Percentiles rank a stretch among this genome's conserved stretches.
phyloP scores from a whole-genome alignment of 345 rosid species.

The Punica granatum region DNA sequence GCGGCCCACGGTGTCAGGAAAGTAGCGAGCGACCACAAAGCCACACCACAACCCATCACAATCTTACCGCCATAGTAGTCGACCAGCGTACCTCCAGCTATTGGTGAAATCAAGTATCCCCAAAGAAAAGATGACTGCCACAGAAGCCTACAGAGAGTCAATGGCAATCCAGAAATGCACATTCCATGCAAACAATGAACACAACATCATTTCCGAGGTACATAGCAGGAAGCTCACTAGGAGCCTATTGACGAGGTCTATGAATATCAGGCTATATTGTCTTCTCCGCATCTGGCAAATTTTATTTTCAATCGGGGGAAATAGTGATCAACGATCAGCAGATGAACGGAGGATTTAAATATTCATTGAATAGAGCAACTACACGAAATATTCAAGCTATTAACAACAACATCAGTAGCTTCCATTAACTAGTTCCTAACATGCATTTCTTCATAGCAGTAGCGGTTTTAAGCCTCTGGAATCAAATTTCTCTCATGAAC shows the following conservation, averaged over 20 bases:
- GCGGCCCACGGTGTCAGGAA: constrained; percentile 97
- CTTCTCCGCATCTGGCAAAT: background rate
- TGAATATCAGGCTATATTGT: too few species aligned
- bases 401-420: background rate
- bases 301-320: background rate
- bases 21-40: constrained; percentile 88
- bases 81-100: constrained; percentile 86
- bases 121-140: constrained; percentile 86
- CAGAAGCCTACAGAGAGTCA: constrained; percentile 14
- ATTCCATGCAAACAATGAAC: background rate
- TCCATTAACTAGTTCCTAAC: background rate
- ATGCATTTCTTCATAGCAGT: background rate
- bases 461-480: background rate
- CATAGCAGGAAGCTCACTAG: background rate
- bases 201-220: background rate
- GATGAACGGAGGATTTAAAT: too few species aligned
- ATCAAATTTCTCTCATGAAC: background rate
- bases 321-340: too few species aligned
- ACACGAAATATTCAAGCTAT: background rate
- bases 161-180: background rate
- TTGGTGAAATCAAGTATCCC: constrained; percentile 94
- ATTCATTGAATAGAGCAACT: too few species aligned
- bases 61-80: constrained; percentile 90
- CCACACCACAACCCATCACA: constrained; percentile 92
- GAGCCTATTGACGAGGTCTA: background rate